Percentiles rank a stretch among this genome's conserved stretches.
These are phyloP conservation scores for Eucalyptus pauciflora DNA, from an alignment of 345 rosid genomes.

Conservation along the genomic window DNA sequence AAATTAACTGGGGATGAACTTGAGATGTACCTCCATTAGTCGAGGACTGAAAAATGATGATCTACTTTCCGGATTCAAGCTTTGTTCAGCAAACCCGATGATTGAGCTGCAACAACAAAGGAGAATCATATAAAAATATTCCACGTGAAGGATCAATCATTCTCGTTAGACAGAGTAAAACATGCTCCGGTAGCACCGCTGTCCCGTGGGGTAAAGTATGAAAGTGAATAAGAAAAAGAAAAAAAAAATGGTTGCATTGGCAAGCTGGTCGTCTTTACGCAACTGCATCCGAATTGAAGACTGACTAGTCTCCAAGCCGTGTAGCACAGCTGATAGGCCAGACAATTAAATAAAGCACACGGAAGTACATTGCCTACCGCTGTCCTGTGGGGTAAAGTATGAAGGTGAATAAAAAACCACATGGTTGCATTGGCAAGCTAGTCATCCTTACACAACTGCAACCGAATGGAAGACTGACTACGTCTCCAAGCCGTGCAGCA, in stretches of 20 bases:
- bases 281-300: too few relatives aligned
- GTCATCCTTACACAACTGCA: not conserved
- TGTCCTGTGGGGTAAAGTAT: not conserved
- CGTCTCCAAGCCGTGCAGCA: not conserved
- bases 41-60: conserved; percentile 85
- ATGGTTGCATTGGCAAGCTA: not conserved
- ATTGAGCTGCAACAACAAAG: conserved; percentile 46
- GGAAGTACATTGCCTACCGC: too few relatives aligned
- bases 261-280: too few relatives aligned
- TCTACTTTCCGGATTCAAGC: conserved; percentile 66
- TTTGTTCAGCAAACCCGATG: conserved; percentile 71
- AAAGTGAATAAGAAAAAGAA: too few relatives aligned
- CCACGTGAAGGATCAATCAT: not conserved
- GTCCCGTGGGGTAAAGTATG: not conserved
- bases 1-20: not conserved
- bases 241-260: too few relatives aligned
- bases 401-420: not conserved
- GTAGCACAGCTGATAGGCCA: too few relatives aligned
- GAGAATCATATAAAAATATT: not conserved
- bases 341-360: too few relatives aligned
- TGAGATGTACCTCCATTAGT: conserved; percentile 68
- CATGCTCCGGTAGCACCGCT: not conserved
- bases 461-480: not conserved
- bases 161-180: not conserved
- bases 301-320: too few relatives aligned